Conservation (phyloP, 2,329 filamentous ascomycete genomes). For the Chaetomium globosum region DNA sequence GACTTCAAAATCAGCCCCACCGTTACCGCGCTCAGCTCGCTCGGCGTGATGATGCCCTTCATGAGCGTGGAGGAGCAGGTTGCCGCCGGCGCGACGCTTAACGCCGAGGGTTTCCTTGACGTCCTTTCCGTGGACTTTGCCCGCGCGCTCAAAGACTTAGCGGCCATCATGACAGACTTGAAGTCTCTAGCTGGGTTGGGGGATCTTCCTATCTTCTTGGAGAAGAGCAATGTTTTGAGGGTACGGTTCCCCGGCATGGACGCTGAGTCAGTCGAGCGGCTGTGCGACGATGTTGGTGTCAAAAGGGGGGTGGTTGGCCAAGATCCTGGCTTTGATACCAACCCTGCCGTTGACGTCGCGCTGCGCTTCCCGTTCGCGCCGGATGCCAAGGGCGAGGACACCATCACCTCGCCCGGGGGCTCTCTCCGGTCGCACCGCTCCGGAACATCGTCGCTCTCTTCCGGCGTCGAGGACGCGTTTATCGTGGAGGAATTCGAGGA, state of each 20-base stretch:
- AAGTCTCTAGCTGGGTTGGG: slow-evolving; percentile 75
- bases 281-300: slow-evolving; percentile 87
- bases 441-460: slow-evolving; percentile 43
- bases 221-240: slow-evolving; percentile 67
- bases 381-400: slow-evolving; percentile 43
- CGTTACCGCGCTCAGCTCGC: slow-evolving; percentile 80
- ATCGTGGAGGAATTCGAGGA: slow-evolving; percentile 47
- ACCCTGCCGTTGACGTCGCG: slow-evolving; percentile 70
- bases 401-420: slow-evolving; percentile 51
- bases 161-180: slow-evolving; percentile 77
- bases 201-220: slow-evolving; percentile 78
- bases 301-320: slow-evolving; percentile 76
- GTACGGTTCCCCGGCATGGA: slow-evolving; percentile 93
- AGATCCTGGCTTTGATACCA: slow-evolving; percentile 71
- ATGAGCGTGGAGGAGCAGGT: slow-evolving; percentile 45
- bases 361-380: slow-evolving; percentile 87
- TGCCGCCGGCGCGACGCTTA: slow-evolving; percentile 62
- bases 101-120: slow-evolving; percentile 81
- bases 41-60: slow-evolving; percentile 60
- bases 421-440: slow-evolving; percentile 49
- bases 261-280: slow-evolving; percentile 73
- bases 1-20: slow-evolving; percentile 89
- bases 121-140: slow-evolving; percentile 86
- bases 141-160: slow-evolving; percentile 80
- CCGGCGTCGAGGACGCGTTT: slow-evolving; percentile 47